Evolutionary conservation across 2,329 filamentous ascomycete genomes (phyloP), one percentile per base, ranked within the genome.

Genomic region (Phaeomoniella chlamydospora): DNA sequence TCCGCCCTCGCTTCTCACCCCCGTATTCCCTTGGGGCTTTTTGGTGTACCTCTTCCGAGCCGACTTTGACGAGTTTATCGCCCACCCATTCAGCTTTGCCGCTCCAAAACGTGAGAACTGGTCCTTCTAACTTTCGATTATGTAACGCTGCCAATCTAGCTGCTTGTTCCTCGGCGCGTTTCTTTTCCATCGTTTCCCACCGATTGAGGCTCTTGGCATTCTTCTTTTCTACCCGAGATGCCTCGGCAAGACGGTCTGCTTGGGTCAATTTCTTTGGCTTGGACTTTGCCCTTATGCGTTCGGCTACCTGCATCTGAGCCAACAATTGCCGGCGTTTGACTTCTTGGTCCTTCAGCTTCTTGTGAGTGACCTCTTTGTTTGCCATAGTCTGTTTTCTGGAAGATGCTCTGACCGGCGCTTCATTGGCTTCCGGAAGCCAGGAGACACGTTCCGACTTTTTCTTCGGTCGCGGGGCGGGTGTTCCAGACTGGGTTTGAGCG

Each of bases 151-250:
- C 86, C 33, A 96, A 66, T 58, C 81, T 88, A 29, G 77, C 80
- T 43, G 76, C 72, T 41, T 88, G 72, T 51, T 93, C 82, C 48
- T 88, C 84, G 45, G 87, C 81, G 39, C 88, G 76, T 53, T 80
- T 77, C 58, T 85, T 86, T 60, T 98, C 90, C 4, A 85, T 83
- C 55, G 85, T 80, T 56, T 96, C 87, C 87, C 88, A 96, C 38
- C 84, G 72, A 51, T 88, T 94, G 50, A 94, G 62, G 56, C 80
- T 96, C 67, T 84, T 92, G 46, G 80, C 73, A 56, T 98, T 94
- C 48, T 78, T 69, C 56, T 80, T 80, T 58, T 96, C 90, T 4
- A 92, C 78, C 36, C 77, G 63, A 13, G 79, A 83, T 1, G 87
- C 87, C 57, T 93, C 84, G 17, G 74, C 77, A 17, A 94, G 67